These are phyloP conservation scores for Pseudocercospora macadamiae DNA, from an alignment of 2,329 filamentous ascomycete genomes.

Conservation along the genomic window DNA sequence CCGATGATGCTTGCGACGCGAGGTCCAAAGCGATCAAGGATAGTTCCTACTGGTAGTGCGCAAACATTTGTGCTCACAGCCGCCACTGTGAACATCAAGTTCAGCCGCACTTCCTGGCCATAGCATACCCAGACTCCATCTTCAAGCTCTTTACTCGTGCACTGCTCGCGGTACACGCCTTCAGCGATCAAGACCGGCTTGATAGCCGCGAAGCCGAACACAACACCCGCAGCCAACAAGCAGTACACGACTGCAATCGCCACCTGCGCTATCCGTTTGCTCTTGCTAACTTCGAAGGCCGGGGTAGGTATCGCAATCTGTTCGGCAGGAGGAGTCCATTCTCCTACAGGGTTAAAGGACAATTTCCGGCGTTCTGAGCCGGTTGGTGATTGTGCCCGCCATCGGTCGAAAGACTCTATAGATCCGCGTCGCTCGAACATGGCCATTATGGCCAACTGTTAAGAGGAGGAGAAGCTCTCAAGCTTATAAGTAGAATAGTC, in stretches of 20 bases:
- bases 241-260: conserved; percentile 70
- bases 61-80: conserved; percentile 87
- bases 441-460: conserved; percentile 23
- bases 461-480: conserved; percentile 5
- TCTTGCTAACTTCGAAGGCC: conserved; percentile 59
- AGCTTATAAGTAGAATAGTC: conserved; percentile 2
- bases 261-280: conserved; percentile 67
- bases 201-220: conserved; percentile 83
- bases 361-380: conserved; percentile 50
- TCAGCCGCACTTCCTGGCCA: conserved; percentile 66
- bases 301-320: conserved; percentile 46
- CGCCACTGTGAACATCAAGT: conserved; percentile 90
- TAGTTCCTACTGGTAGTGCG: conserved; percentile 80
- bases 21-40: conserved; percentile 81
- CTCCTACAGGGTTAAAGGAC: conserved; percentile 53
- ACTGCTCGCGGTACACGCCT: conserved; percentile 70
- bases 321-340: conserved; percentile 45
- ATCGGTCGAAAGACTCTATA: conserved; percentile 32
- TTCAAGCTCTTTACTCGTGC: conserved; percentile 57
- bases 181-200: conserved; percentile 78
- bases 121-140: conserved; percentile 58
- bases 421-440: conserved; percentile 33
- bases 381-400: conserved; percentile 36
- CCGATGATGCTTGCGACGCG: conserved; percentile 74
- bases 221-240: conserved; percentile 74